These are phyloP conservation scores for Triticum turgidum DNA, from an alignment of 176 grass and related monocot genomes.

Conservation along the genomic window DNA sequence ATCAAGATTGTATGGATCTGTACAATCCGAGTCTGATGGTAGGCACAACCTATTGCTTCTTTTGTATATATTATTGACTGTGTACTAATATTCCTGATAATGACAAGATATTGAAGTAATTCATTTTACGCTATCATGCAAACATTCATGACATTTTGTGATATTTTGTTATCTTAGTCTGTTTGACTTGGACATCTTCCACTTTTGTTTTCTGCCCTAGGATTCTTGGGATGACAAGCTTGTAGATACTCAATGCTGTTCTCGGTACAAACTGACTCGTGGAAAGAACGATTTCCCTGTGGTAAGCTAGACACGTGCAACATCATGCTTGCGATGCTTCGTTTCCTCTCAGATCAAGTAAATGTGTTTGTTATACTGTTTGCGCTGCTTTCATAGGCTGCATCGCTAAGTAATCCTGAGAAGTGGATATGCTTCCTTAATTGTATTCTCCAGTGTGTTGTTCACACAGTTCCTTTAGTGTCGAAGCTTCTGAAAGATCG, in stretches of 20 bases:
- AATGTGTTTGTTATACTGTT: not conserved
- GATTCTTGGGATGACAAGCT: not conserved
- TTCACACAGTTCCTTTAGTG: slow-evolving; percentile 56
- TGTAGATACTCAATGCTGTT: not conserved
- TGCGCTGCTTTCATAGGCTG: slow-evolving; percentile 32
- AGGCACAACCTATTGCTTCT: not conserved
- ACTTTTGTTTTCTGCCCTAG: slow-evolving; percentile 21
- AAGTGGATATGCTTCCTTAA: slow-evolving; percentile 57
- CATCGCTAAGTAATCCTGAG: slow-evolving; percentile 35
- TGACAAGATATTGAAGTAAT: not conserved
- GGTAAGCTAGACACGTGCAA: slow-evolving; percentile 25
- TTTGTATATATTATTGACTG: not conserved
- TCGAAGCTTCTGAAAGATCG: slow-evolving; percentile 32
- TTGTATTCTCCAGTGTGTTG: slow-evolving; percentile 55
- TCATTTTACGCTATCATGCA: not conserved
- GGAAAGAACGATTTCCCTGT: slow-evolving; percentile 29
- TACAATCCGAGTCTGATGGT: slow-evolving; percentile 14
- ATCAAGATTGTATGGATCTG: not conserved
- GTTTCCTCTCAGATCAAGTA: slow-evolving; percentile 1
- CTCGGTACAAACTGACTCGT: not conserved
- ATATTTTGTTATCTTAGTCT: not conserved
- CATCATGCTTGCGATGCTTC: not conserved
- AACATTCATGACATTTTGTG: slow-evolving; percentile 12
- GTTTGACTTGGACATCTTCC: not conserved
- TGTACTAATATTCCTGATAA: not conserved